Percentiles rank a stretch among this genome's conserved stretches.
phyloP scores from a whole-genome alignment of 2,329 filamentous ascomycete genomes.

The Neonectria neomacrospora region DNA sequence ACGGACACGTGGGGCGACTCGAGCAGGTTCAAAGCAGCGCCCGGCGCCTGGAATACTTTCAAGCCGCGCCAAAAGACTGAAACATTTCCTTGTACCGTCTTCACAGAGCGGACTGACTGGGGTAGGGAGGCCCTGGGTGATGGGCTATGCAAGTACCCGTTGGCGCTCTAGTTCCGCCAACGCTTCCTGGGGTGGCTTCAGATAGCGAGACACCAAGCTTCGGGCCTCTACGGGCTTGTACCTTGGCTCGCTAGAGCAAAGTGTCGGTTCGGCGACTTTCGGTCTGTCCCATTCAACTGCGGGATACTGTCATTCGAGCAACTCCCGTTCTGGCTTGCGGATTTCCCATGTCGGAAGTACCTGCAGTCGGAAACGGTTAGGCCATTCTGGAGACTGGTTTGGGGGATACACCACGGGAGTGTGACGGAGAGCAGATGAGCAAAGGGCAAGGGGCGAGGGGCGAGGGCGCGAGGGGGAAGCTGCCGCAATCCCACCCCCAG shows the following conservation, averaged over 20 bases:
- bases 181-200: conserved; percentile 36
- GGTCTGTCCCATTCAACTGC: conserved; percentile 21
- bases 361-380: conserved; percentile 25
- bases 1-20: conserved; percentile 42
- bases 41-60: not conserved
- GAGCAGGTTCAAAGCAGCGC: conserved; percentile 24
- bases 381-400: conserved; percentile 27
- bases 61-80: conserved; percentile 20
- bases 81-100: conserved; percentile 38
- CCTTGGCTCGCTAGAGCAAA: conserved; percentile 27
- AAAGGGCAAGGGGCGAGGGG: conserved; percentile 19
- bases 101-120: conserved; percentile 39
- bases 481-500: conserved; percentile 31
- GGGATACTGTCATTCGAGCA: conserved; percentile 13
- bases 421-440: conserved; percentile 39
- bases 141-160: conserved; percentile 43
- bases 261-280: conserved; percentile 22
- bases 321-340: conserved; percentile 19
- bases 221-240: conserved; percentile 11
- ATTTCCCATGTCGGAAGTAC: conserved; percentile 21
- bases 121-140: conserved; percentile 37
- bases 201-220: conserved; percentile 34
- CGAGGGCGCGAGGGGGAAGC: not conserved
- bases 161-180: conserved; percentile 37
- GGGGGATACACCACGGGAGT: conserved; percentile 40